phyloP scores from a whole-genome alignment of 768 basidiomycete genomes.

The Mycena epipterygia region DNA sequence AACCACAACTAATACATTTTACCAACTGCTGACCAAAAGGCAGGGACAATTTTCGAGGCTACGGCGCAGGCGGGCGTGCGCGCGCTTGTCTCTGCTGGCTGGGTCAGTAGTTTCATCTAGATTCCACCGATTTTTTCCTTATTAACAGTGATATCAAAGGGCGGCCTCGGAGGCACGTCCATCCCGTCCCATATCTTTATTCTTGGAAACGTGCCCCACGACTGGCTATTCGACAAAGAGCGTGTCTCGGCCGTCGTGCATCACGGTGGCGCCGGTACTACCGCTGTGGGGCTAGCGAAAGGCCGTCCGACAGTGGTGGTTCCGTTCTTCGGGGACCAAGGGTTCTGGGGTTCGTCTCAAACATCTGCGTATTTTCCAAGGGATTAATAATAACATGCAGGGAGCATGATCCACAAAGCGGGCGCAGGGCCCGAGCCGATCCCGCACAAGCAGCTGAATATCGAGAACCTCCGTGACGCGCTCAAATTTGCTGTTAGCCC shows the following conservation, averaged over 20 bases:
- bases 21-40: background rate
- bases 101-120: constrained; percentile 51
- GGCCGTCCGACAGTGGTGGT: constrained; percentile 73
- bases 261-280: constrained; percentile 78
- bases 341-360: constrained; percentile 60
- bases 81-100: constrained; percentile 74
- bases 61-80: constrained; percentile 67
- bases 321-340: constrained; percentile 78
- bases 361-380: constrained; percentile 40
- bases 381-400: constrained; percentile 46
- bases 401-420: constrained; percentile 72
- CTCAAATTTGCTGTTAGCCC: constrained; percentile 63
- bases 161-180: constrained; percentile 65
- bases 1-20: background rate
- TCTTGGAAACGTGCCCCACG: constrained; percentile 76
- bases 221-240: constrained; percentile 73
- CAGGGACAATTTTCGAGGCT: constrained; percentile 72
- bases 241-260: constrained; percentile 73
- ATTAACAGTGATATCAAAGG: constrained; percentile 45
- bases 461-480: constrained; percentile 65
- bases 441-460: constrained; percentile 63
- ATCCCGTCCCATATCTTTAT: constrained; percentile 72
- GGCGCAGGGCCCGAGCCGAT: constrained; percentile 75
- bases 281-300: constrained; percentile 71
- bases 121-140: background rate